Percentiles rank a stretch among this genome's conserved stretches.
These are phyloP conservation scores for Candida albicans DNA, from an alignment of 1,139 yeast species.

Conservation along the genomic window DNA sequence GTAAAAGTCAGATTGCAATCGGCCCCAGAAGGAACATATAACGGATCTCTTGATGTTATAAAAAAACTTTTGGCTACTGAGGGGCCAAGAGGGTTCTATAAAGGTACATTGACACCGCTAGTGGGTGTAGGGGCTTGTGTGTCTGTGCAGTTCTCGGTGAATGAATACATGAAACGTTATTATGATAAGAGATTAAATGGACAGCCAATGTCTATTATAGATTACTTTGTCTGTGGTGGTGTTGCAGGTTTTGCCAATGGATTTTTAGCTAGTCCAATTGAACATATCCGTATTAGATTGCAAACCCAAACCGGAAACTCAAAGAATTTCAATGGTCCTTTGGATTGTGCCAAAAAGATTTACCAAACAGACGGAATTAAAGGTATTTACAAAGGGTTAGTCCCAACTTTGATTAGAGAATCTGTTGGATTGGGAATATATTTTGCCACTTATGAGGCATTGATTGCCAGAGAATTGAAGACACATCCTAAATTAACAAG, in stretches of 20 bases:
- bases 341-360: constrained; percentile 70
- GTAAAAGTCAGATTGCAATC: constrained; percentile 90
- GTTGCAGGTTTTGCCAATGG: constrained; percentile 91
- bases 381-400: constrained; percentile 75
- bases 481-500: constrained; percentile 41
- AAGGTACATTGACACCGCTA: constrained; percentile 83
- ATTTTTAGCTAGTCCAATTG: constrained; percentile 86
- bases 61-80: constrained; percentile 67
- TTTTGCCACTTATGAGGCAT: constrained; percentile 84
- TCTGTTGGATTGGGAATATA: constrained; percentile 86
- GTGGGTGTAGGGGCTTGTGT: constrained; percentile 94
- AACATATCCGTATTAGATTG: constrained; percentile 85
- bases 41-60: constrained; percentile 76
- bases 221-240: constrained; percentile 78
- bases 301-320: constrained; percentile 72
- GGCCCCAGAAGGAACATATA: constrained; percentile 74
- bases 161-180: constrained; percentile 87
- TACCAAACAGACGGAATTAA: constrained; percentile 51
- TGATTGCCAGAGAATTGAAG: constrained; percentile 63
- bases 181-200: constrained; percentile 48
- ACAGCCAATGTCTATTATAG: constrained; percentile 45
- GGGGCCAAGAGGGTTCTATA: constrained; percentile 80
- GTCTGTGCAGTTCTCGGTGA: constrained; percentile 78
- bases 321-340: constrained; percentile 65
- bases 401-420: constrained; percentile 81